phyloP scores from a whole-genome alignment of 768 basidiomycete genomes.

The Lactifluus echinatus region DNA sequence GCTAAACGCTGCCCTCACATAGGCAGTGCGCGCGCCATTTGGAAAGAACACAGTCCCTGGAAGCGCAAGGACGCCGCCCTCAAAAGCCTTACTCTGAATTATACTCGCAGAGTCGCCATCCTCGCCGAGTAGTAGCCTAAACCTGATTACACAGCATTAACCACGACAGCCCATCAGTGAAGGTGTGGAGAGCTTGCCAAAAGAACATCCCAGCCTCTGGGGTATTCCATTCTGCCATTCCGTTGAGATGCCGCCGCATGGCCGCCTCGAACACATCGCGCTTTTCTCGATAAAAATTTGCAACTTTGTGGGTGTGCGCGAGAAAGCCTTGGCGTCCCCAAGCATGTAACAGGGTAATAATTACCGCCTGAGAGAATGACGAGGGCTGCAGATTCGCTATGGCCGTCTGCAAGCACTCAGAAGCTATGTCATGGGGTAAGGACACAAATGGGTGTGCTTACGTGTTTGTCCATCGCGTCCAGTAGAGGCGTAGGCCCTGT shows the following conservation, averaged over 20 bases:
- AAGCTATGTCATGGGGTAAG: background rate
- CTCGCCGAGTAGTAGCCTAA: conserved; percentile 62
- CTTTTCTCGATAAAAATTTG: conserved; percentile 65
- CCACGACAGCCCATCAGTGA: conserved; percentile 7
- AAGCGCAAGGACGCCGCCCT: conserved; percentile 79
- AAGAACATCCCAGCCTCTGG: conserved; percentile 88
- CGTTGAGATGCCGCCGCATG: conserved; percentile 67
- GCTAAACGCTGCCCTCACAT: conserved; percentile 81
- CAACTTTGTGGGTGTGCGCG: conserved; percentile 56
- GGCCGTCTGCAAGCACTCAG: conserved; percentile 41
- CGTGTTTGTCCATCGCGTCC: conserved; percentile 61
- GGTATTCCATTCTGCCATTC: conserved; percentile 60
- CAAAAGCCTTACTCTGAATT: conserved; percentile 67
- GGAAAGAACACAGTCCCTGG: conserved; percentile 82
- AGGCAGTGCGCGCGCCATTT: conserved; percentile 55
- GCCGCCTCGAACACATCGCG: conserved; percentile 72
- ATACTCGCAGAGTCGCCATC: conserved; percentile 44
- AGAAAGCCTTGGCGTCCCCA: conserved; percentile 78
- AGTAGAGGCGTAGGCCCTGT: conserved; percentile 65
- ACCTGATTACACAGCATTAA: conserved; percentile 35
- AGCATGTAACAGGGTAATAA: conserved; percentile 44
- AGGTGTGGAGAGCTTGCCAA: conserved; percentile 42
- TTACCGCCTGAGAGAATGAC: conserved; percentile 56
- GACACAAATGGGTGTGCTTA: conserved; percentile 29
- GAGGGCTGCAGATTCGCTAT: conserved; percentile 61